Percentiles rank a stretch among this genome's conserved stretches.
These are phyloP conservation scores for Gracilaria domingensis DNA, from an alignment of 23 red algal species.

Conservation along the genomic window DNA sequence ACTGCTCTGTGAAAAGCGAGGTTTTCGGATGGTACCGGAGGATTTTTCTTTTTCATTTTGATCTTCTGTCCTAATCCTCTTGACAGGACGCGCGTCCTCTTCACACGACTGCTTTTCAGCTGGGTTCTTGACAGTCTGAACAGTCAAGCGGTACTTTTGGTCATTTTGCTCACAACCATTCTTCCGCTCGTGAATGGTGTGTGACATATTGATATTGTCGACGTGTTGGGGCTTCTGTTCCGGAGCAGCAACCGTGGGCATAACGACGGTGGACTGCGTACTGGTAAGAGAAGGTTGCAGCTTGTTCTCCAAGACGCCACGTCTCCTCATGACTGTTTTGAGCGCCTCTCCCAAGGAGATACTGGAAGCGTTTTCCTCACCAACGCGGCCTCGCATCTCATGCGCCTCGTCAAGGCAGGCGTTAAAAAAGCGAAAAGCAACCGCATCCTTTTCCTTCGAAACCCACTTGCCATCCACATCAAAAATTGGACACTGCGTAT, in stretches of 20 bases:
- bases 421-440: slow-evolving; percentile 78
- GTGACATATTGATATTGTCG: neutral
- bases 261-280: neutral
- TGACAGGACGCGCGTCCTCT: neutral
- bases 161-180: no score
- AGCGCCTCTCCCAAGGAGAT: slow-evolving; percentile 75
- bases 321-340: slow-evolving; percentile 25
- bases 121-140: neutral
- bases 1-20: neutral
- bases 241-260: neutral
- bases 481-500: slow-evolving; percentile 83
- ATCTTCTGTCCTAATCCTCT: neutral
- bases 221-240: neutral
- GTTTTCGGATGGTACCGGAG: neutral
- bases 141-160: neutral
- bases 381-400: slow-evolving; percentile 21
- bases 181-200: neutral
- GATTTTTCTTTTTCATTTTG: neutral
- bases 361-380: neutral
- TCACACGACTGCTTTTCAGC: neutral
- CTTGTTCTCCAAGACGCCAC: neutral
- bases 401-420: slow-evolving; percentile 69
- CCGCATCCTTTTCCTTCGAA: slow-evolving; percentile 64
- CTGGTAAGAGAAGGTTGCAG: neutral
- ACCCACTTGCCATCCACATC: slow-evolving; percentile 75